Evolutionary conservation across 1,284 basidiomycete genomes (phyloP).

Genomic region (Marasmius oreades): DNA sequence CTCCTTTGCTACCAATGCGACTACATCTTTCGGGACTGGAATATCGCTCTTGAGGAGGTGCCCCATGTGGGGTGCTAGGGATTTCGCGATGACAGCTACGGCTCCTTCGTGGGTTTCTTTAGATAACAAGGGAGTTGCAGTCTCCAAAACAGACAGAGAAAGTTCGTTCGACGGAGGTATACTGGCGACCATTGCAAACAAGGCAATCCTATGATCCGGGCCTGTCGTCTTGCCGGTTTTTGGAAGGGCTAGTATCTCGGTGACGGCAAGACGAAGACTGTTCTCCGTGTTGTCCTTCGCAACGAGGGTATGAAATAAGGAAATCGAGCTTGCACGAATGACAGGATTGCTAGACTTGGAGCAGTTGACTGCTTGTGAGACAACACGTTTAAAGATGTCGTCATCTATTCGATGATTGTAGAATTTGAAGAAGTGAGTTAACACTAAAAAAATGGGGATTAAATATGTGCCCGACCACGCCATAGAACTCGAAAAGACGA

Average conservation of each 20-base stretch:
- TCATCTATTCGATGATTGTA: constrained; percentile 54
- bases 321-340: constrained; percentile 57
- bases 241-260: constrained; percentile 70
- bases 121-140: constrained; percentile 55
- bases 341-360: constrained; percentile 75
- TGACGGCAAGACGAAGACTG: constrained; percentile 43
- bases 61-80: constrained; percentile 58
- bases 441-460: constrained; percentile 33
- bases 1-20: constrained; percentile 60
- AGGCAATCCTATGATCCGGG: constrained; percentile 78
- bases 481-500: constrained; percentile 17
- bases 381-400: constrained; percentile 58
- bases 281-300: constrained; percentile 19
- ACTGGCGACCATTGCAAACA: constrained; percentile 73
- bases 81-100: constrained; percentile 47
- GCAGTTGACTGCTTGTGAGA: constrained; percentile 63
- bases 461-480: background rate
- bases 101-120: constrained; percentile 80
- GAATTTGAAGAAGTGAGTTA: constrained; percentile 51
- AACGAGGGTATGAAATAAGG: constrained; percentile 60
- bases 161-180: constrained; percentile 49
- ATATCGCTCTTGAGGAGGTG: constrained; percentile 44
- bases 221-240: constrained; percentile 82
- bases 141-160: constrained; percentile 54
- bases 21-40: constrained; percentile 40